A percentile compares a stretch with the other conserved stretches of the same genome.
Evolutionary conservation across 23 red algal genomes (phyloP).

Genomic region (Gracilaria domingensis): DNA sequence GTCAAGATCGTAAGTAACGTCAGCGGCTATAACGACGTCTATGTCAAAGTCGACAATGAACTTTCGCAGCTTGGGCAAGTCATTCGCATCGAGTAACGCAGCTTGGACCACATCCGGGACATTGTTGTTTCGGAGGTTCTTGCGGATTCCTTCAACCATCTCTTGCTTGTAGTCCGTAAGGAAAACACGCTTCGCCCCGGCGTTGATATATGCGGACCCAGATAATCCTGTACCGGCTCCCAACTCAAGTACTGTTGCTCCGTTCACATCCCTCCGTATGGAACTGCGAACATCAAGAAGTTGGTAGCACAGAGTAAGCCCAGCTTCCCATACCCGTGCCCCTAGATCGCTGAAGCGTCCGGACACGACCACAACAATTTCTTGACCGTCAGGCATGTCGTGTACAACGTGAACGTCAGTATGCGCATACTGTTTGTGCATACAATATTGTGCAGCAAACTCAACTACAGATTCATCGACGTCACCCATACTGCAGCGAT

Average conservation of each 20-base stretch:
- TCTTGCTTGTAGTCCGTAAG: conserved; percentile 51
- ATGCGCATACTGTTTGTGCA: background rate
- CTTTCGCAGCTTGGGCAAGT: conserved; percentile 5
- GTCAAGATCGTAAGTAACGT: conserved; percentile 47
- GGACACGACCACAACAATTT: conserved; percentile 25
- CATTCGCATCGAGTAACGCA: conserved; percentile 30
- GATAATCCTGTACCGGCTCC: conserved; percentile 57
- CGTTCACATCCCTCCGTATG: background rate
- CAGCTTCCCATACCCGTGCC: conserved; percentile 48
- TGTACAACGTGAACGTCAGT: background rate
- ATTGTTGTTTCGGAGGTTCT: conserved; percentile 38
- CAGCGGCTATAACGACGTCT: conserved; percentile 46
- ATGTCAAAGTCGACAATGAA: conserved; percentile 7
- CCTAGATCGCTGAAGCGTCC: conserved; percentile 31
- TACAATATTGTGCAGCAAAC: conserved; percentile 34
- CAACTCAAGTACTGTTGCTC: conserved; percentile 38
- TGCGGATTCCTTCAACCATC: conserved; percentile 3
- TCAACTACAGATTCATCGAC: conserved; percentile 34
- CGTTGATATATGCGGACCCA: conserved; percentile 9
- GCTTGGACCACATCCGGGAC: background rate
- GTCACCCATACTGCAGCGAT: conserved; percentile 23
- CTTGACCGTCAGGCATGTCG: conserved; percentile 23
- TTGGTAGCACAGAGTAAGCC: background rate
- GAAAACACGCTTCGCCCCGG: conserved; percentile 23
- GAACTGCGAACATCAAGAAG: background rate